Evolutionary conservation across 2,329 filamentous ascomycete genomes (phyloP).

Genomic region (Monosporascus ibericus): DNA sequence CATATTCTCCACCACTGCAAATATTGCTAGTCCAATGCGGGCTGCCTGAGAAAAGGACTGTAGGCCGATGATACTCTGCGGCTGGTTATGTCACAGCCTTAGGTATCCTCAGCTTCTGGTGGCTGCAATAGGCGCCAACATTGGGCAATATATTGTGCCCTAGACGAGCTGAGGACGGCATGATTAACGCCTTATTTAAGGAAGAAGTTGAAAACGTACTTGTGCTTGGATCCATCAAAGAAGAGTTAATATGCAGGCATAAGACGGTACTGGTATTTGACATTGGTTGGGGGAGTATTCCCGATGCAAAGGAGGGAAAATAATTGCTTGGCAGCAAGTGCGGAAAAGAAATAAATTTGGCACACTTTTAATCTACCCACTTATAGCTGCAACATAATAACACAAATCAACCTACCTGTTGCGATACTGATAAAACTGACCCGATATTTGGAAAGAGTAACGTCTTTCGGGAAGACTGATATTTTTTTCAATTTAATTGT

Average conservation of each 20-base stretch:
- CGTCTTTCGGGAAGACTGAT: no score
- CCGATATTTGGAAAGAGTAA: no score
- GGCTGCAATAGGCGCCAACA: background rate
- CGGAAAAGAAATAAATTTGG: no score
- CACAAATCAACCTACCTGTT: no score
- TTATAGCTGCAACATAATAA: no score
- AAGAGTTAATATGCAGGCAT: no score
- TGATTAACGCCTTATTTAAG: background rate
- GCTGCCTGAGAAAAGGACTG: background rate
- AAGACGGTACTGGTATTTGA: background rate
- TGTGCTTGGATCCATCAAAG: no score
- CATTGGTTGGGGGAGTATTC: background rate
- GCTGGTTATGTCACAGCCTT: background rate
- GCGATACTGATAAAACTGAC: no score
- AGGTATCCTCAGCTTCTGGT: background rate
- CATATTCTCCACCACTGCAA: constrained; percentile 46
- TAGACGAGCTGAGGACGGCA: background rate
- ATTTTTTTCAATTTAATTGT: no score
- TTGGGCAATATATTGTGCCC: background rate
- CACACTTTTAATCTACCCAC: no score
- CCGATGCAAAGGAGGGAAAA: background rate
- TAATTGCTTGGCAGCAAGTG: background rate
- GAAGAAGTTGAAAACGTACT: background rate
- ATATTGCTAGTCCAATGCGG: background rate
- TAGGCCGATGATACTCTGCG: no score